Base-by-base conservation (phyloP, 176 grass and related monocot genomes). In the Urochloa ruziziensis region DNA sequence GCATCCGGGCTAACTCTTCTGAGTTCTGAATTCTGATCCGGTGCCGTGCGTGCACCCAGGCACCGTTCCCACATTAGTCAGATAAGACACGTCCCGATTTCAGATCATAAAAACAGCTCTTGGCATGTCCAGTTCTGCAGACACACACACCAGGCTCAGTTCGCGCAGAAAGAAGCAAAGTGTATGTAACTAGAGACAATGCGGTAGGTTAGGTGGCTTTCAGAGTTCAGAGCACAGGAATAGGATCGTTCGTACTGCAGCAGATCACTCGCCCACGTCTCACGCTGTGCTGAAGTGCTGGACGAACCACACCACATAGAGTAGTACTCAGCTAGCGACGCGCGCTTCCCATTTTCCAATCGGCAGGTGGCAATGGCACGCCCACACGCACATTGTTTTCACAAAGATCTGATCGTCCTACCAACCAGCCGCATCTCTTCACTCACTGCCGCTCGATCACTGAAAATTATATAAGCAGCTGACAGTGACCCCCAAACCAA, bases 401-500 rank as follows among this genome's bases (percentile, higher is more conserved):
- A 3, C 39, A 9, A n/a, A 43, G 87, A 81, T 62, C 62, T 61
- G 68, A 74, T 75, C 62, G 18, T 62, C 46, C n/a, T 52, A 89
- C 69, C 87, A 85, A 80, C 76, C 76, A 40, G 32, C 51, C 14
- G 5, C 13, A 39, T 39, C 58, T 42, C 58, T 47, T 64, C 46
- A 27, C 66, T 13, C 73, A 33, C 77, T 80, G 62, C 12, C 14
- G 19, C 1, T 42, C 42, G 73, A 67, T 60, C 67, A 73, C 51
- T n/a, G 5, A 63, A 21, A 77, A 57, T 78, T 58, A 18, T 73
- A 73, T 51, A 73, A 29, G 66, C 57, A 52, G 2, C 21, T 10
- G 88, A 90, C 67, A 68, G 51, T 12, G 89, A 87, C 80, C 54
- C 25, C 21, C 80, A 83, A 87, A 68, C 80, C 70, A 30, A 90